A percentile compares a stretch with the other conserved stretches of the same genome.
Evolutionary conservation across 345 rosid genomes (phyloP).

Genomic region (Geranium rotundifolium): DNA sequence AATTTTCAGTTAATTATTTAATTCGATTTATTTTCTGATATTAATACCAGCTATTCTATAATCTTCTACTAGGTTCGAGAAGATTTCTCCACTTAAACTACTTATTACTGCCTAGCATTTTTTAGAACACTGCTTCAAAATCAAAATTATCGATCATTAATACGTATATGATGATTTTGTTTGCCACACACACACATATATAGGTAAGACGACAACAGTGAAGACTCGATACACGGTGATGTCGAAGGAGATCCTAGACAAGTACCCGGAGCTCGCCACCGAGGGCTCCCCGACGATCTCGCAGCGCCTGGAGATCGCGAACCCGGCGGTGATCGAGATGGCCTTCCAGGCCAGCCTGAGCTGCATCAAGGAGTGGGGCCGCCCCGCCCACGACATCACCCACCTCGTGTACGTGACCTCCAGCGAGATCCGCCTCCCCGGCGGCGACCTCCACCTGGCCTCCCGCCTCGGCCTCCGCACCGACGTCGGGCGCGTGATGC

Average conservation of each 20-base stretch:
- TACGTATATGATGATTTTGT: too few species aligned
- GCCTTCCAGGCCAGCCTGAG: slow-evolving; percentile 63
- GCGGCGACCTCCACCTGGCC: slow-evolving; percentile 79
- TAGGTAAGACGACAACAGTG: slow-evolving; percentile 91
- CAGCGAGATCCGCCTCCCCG: slow-evolving; percentile 87
- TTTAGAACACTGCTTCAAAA: too few species aligned
- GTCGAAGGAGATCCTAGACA: slow-evolving; percentile 64
- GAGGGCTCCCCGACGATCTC: slow-evolving; percentile 74
- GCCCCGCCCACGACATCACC: slow-evolving; percentile 61
- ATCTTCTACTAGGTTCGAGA: too few species aligned
- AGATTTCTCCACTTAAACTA: too few species aligned
- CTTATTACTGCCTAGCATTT: too few species aligned
- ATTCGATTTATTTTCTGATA: too few species aligned
- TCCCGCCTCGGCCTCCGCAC: slow-evolving; percentile 53
- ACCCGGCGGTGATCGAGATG: slow-evolving; percentile 81
- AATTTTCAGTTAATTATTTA: too few species aligned
- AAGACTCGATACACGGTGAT: slow-evolving; percentile 87
- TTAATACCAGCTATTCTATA: too few species aligned
- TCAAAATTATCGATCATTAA: too few species aligned
- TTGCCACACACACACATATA: too few species aligned
- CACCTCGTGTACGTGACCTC: slow-evolving; percentile 89
- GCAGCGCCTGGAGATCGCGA: slow-evolving; percentile 81
- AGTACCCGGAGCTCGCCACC: slow-evolving; percentile 72
- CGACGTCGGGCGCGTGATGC: slow-evolving; percentile 71
- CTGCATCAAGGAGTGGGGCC: slow-evolving; percentile 88